Base-by-base conservation (phyloP, 352 stramenopile genomes). In the Pythium scleroteichum region DNA sequence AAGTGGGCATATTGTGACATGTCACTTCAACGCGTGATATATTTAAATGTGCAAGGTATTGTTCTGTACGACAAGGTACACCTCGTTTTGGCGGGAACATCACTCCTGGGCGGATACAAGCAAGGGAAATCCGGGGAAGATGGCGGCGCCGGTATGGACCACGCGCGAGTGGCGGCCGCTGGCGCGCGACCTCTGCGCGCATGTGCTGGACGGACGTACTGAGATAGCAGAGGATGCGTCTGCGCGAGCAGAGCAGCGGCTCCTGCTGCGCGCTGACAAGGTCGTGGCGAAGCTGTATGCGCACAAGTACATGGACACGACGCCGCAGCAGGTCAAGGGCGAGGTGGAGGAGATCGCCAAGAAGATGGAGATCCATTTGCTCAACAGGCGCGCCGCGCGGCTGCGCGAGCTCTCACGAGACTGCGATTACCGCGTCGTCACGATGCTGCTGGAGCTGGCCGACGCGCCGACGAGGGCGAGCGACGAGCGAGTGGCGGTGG, bases 401-500 rank as follows among this genome's bases (percentile, higher is more conserved):
- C 45, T 91, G 8, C 26, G 71, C 40, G 24, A 50, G 24, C 57
- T 91, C 38, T 55, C 72, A 29, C n/a, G 35, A 3, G 19, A 40
- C 13, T 85, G 72, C 24, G 69, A 89, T 27, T 75, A 70, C 29
- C 63, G 71, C 38, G 72, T 85, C 32, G 49, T 89, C 22, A 88
- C 87, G 66, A 60, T 88, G 49, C 66, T 91, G 44, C 51, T 89
- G 24, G 79, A 84, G 60, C 62, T 91, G 45, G 74, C 79, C n/a
- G 59, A 75, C 12, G 59, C 68, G 1, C 79, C 82, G 19, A 88
- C 79, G 4, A 55, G 42, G 0, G 76, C 71, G 6, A 74, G 56
- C 1, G 79, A 87, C 26, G 46, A 71, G 4, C 51, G 61, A 0
- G 62, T 87, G 12, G 56, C 59, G 0, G 62, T 85, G 12, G 73